A percentile compares a stretch with the other conserved stretches of the same genome.
Conservation (phyloP, 192 early-diverging fungal species). For the Coemansia reversa region DNA sequence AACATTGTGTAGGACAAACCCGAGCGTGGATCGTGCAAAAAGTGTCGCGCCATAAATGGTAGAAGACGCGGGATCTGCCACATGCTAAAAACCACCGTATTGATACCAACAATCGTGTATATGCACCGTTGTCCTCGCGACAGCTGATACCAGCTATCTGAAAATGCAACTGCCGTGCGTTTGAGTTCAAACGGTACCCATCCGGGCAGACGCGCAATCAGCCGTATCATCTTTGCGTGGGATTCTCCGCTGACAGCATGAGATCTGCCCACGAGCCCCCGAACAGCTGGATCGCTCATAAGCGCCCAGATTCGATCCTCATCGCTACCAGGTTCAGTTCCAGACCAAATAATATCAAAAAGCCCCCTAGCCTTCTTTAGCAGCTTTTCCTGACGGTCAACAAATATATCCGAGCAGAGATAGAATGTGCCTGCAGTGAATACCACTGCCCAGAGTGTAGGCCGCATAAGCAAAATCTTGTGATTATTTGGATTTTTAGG, state of each 20-base stretch:
- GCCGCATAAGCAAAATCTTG: constrained; percentile 21
- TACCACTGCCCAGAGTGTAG: constrained; percentile 31
- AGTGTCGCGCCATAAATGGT: constrained; percentile 73
- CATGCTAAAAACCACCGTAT: constrained; percentile 67
- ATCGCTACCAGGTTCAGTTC: neutral
- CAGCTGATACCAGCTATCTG: constrained; percentile 35
- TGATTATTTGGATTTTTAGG: constrained; percentile 9
- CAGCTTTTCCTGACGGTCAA: constrained; percentile 8
- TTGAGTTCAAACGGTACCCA: constrained; percentile 44
- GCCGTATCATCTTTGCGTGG: constrained; percentile 26
- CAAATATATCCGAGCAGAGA: constrained; percentile 22
- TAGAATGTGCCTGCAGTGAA: constrained; percentile 33
- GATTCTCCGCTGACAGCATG: constrained; percentile 12
- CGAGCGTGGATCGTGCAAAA: constrained; percentile 74
- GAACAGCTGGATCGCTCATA: constrained; percentile 29
- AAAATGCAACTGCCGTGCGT: constrained; percentile 17
- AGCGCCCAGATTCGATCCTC: constrained; percentile 14
- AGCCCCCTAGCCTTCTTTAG: neutral
- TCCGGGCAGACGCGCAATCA: constrained; percentile 36
- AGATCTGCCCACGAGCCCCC: constrained; percentile 24
- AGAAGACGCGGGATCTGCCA: constrained; percentile 70
- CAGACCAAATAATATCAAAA: constrained; percentile 1
- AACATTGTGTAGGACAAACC: constrained; percentile 71
- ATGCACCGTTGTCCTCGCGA: constrained; percentile 30
- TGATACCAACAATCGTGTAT: constrained; percentile 65